phyloP scores from a whole-genome alignment of 805 yeast genomes.

The Myxozyma neotropica region DNA sequence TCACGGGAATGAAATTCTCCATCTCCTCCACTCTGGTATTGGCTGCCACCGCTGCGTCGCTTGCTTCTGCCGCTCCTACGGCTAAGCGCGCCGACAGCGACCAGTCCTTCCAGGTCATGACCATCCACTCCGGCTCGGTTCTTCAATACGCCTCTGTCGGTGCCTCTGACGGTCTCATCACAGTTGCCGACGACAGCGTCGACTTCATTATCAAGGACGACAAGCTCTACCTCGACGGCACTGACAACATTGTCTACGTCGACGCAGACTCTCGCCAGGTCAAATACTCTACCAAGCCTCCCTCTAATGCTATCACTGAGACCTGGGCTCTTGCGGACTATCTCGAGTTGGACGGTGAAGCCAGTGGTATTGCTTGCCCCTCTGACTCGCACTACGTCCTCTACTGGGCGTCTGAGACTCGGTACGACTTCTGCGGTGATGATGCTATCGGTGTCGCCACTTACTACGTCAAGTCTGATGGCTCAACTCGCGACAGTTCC shows the following conservation, averaged over 20 bases:
- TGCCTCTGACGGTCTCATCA: conserved; percentile 16
- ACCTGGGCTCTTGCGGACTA: conserved; percentile 20
- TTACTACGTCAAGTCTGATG: conserved; percentile 4
- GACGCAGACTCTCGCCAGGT: conserved; percentile 17
- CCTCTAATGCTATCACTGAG: conserved; percentile 2
- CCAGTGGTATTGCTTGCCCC: conserved; percentile 18
- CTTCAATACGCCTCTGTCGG: conserved; percentile 24
- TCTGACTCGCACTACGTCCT: conserved; percentile 9
- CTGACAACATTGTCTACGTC: conserved; percentile 20
- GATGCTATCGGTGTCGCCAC: conserved; percentile 19
- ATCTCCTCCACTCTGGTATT: background rate
- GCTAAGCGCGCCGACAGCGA: conserved; percentile 3
- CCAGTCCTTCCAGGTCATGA: conserved; percentile 10
- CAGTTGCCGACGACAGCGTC: conserved; percentile 1
- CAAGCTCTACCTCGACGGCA: conserved; percentile 16
- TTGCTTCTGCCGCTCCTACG: background rate
- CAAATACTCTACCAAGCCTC: conserved; percentile 14
- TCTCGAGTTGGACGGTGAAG: conserved; percentile 16
- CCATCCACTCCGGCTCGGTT: conserved; percentile 24
- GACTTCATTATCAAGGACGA: conserved; percentile 11
- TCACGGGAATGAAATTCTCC: background rate
- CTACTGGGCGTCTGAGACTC: conserved; percentile 20
- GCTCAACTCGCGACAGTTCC: background rate
- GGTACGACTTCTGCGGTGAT: conserved; percentile 9
- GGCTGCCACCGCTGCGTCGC: background rate